Percentiles rank a stretch among this genome's conserved stretches.
Conservation (phyloP, 2,329 filamentous ascomycete species). For the Dothistroma septosporum region DNA sequence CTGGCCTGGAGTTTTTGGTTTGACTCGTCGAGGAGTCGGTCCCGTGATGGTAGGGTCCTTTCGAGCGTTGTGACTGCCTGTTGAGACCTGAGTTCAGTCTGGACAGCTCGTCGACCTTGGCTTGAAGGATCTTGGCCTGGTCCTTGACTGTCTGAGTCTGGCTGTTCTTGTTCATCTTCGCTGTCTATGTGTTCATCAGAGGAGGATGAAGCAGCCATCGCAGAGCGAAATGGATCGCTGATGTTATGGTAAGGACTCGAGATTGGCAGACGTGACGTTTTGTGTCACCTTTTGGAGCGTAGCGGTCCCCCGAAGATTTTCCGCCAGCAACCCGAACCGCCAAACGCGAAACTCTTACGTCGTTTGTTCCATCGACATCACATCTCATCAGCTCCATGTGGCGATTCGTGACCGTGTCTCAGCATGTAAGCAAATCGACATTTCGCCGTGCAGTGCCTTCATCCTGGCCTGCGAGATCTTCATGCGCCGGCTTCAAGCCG, state of each 20-base stretch:
- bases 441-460: not conserved
- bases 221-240: not conserved
- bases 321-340: no score
- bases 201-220: slow-evolving; percentile 6
- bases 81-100: slow-evolving; percentile 10
- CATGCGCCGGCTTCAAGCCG: not conserved
- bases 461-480: not conserved
- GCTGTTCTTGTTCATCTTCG: slow-evolving; percentile 9
- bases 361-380: not conserved
- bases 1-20: slow-evolving; percentile 9
- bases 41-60: slow-evolving; percentile 11
- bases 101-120: slow-evolving; percentile 13
- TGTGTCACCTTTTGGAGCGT: not conserved
- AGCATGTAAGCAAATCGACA: not conserved
- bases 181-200: slow-evolving; percentile 8
- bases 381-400: slow-evolving; percentile 1
- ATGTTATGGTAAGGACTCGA: not conserved
- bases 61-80: slow-evolving; percentile 8
- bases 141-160: slow-evolving; percentile 14
- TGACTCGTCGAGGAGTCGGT: slow-evolving; percentile 13
- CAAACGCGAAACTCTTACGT: not conserved
- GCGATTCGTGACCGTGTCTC: not conserved
- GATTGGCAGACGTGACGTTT: slow-evolving; percentile 3
- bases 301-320: not conserved
- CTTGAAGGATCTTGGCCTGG: slow-evolving; percentile 5